These are phyloP conservation scores for Pseudomonodictys pantanalensis DNA, from an alignment of 495 filamentous ascomycete genomes.

Conservation along the genomic window DNA sequence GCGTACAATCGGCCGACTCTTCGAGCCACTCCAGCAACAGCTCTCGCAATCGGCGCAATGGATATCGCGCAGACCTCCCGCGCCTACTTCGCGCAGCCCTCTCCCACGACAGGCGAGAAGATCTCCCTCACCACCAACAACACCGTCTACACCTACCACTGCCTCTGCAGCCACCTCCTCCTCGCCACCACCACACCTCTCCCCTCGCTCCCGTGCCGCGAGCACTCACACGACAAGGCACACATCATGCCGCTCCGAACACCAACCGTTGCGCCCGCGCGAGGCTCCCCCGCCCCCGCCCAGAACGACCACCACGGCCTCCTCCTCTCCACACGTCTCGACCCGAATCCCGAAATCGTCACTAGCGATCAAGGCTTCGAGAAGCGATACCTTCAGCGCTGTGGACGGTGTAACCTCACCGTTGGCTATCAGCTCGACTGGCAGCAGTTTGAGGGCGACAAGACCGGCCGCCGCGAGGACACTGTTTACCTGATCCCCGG, in stretches of 20 bases:
- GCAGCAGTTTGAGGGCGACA: constrained; percentile 40
- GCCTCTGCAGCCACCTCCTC: constrained; percentile 69
- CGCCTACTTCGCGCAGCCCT: constrained; percentile 6
- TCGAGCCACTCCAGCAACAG: not conserved
- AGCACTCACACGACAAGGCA: constrained; percentile 44
- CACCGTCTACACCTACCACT: constrained; percentile 66
- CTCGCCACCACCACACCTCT: constrained; percentile 62
- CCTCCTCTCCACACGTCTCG: constrained; percentile 49
- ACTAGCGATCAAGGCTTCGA: constrained; percentile 69
- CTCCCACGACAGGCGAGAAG: not conserved
- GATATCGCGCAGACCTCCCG: constrained; percentile 10
- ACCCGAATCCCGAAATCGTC: constrained; percentile 55
- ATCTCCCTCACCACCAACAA: constrained; percentile 22
- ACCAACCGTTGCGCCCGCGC: not conserved
- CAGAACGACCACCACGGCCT: constrained; percentile 46
- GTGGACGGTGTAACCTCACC: constrained; percentile 61
- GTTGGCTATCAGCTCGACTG: constrained; percentile 61
- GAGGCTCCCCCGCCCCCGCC: not conserved
- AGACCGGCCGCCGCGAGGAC: constrained; percentile 39
- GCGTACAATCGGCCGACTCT: not conserved
- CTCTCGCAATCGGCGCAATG: not conserved
- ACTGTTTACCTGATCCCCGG: constrained; percentile 59
- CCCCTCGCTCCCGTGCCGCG: constrained; percentile 53
- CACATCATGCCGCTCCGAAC: constrained; percentile 38
- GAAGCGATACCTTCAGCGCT: constrained; percentile 60